These are phyloP conservation scores for Chrysosphaeria jannelii DNA, from an alignment of 2,329 filamentous ascomycete genomes.

Conservation along the genomic window DNA sequence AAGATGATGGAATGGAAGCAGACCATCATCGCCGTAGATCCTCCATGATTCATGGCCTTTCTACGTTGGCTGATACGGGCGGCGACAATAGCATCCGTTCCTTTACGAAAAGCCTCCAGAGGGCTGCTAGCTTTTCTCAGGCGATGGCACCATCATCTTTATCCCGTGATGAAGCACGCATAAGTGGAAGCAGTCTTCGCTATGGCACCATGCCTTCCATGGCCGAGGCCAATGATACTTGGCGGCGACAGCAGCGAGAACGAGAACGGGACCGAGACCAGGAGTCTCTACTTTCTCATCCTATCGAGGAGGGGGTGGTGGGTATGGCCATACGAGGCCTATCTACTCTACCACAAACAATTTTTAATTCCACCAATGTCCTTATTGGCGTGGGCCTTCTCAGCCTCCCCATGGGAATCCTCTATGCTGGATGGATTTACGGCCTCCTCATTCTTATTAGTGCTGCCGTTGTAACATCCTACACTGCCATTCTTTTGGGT, in stretches of 20 bases:
- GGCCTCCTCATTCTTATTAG: conserved; percentile 47
- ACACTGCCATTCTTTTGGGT: conserved; percentile 61
- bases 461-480: conserved; percentile 46
- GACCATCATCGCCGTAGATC: too few relatives aligned
- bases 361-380: conserved; percentile 90
- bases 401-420: conserved; percentile 64
- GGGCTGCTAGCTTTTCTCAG: conserved; percentile 66
- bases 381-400: conserved; percentile 73
- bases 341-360: conserved; percentile 81
- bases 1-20: too few relatives aligned
- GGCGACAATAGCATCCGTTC: conserved; percentile 86
- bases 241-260: too few relatives aligned
- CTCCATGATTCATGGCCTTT: too few relatives aligned
- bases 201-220: conserved; percentile 13
- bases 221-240: conserved; percentile 8
- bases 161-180: conserved; percentile 6
- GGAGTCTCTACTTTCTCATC: too few relatives aligned
- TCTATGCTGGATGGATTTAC: conserved; percentile 65
- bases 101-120: conserved; percentile 76
- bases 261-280: too few relatives aligned
- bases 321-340: conserved; percentile 68
- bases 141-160: conserved; percentile 37
- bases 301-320: conserved; percentile 64
- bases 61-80: conserved; percentile 38
- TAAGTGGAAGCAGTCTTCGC: too few relatives aligned